These are phyloP conservation scores for Cinnamomum chago DNA, from an alignment of 164 flowering plant genomes.

Conservation along the genomic window DNA sequence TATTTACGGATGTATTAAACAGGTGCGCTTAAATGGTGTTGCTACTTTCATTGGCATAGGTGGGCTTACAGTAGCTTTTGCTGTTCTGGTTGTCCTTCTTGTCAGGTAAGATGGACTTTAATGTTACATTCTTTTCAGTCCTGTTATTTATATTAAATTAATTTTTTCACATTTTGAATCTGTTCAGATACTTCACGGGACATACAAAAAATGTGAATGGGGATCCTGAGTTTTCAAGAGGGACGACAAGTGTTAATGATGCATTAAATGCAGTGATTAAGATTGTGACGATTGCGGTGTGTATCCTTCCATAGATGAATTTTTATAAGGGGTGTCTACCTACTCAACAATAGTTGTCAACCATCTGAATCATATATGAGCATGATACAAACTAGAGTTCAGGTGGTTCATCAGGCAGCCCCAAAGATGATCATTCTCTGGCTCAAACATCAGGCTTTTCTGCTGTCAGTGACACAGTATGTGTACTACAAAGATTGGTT, in stretches of 20 bases:
- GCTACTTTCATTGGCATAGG: slow-evolving; percentile 89
- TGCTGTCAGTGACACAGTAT: too few relatives aligned
- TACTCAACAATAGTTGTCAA: not conserved
- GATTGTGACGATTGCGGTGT: slow-evolving; percentile 82
- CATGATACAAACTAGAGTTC: too few relatives aligned
- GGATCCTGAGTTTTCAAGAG: slow-evolving; percentile 38
- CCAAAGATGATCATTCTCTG: too few relatives aligned
- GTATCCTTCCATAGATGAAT: slow-evolving; percentile 11
- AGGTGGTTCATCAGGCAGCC: not conserved
- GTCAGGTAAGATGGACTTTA: not conserved
- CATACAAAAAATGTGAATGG: slow-evolving; percentile 47
- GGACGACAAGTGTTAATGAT: slow-evolving; percentile 44
- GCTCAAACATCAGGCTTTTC: too few relatives aligned
- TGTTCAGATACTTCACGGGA: slow-evolving; percentile 74
- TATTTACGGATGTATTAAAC: slow-evolving; percentile 6
- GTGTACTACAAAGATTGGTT: too few relatives aligned
- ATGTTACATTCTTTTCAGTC: not conserved
- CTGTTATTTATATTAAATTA: not conserved
- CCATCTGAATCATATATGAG: not conserved
- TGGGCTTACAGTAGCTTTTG: slow-evolving; percentile 70
- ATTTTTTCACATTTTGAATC: not conserved
- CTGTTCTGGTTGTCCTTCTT: slow-evolving; percentile 67
- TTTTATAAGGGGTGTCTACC: not conserved
- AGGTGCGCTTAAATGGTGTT: slow-evolving; percentile 95
- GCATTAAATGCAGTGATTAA: slow-evolving; percentile 69